Percentiles rank a stretch among this genome's conserved stretches.
These are phyloP conservation scores for Cardiospermum halicacabum DNA, from an alignment of 345 rosid genomes.

Conservation along the genomic window DNA sequence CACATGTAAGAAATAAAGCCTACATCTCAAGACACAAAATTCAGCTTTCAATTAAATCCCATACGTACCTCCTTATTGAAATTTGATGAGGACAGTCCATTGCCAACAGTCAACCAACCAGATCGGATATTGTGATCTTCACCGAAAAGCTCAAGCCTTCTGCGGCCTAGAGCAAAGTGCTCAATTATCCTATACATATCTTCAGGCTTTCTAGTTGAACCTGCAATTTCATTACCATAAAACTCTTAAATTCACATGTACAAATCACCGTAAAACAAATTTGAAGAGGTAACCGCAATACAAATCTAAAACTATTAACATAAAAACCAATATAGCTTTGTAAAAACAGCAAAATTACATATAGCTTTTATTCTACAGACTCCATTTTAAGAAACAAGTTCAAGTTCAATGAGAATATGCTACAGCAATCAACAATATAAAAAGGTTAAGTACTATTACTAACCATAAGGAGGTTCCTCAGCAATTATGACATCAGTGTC, in stretches of 20 bases:
- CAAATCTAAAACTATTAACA: neutral
- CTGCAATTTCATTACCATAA: conserved; percentile 34
- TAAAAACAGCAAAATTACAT: neutral
- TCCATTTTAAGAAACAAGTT: neutral
- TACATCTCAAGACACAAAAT: neutral
- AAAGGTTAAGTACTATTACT: conserved; percentile 25
- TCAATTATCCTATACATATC: conserved; percentile 97
- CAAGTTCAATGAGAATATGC: neutral
- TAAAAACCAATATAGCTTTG: neutral
- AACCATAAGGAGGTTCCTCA: conserved; percentile 95
- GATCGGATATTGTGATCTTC: conserved; percentile 94
- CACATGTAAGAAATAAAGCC: neutral
- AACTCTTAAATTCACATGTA: neutral
- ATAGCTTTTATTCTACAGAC: neutral
- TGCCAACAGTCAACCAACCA: conserved; percentile 96
- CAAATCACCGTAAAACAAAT: neutral
- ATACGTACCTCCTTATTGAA: conserved; percentile 81
- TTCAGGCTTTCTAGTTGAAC: conserved; percentile 95
- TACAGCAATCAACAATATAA: neutral
- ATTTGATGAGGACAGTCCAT: conserved; percentile 83
- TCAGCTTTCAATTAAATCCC: conserved; percentile 3
- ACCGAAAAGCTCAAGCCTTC: conserved; percentile 97
- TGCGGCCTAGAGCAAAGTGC: conserved; percentile 93
- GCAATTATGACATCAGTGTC: conserved; percentile 98
- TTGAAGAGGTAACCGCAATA: neutral